phyloP scores from a whole-genome alignment of 2,329 filamentous ascomycete species.

The Dactylonectria estremocensis region DNA sequence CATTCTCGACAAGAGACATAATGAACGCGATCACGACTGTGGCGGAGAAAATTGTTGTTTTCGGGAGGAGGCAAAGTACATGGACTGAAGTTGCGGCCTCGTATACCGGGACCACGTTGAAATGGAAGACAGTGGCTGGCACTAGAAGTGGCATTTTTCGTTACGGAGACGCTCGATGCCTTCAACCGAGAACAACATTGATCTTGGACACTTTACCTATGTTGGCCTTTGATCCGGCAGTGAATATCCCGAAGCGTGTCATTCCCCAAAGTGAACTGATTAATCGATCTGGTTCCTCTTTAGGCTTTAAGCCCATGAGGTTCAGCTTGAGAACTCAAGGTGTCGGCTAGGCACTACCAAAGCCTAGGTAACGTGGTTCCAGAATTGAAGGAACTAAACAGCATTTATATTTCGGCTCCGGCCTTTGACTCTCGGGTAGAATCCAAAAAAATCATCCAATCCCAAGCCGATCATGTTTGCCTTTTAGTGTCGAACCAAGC shows the following conservation, averaged over 20 bases:
- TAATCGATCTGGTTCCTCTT: slow-evolving; percentile 7
- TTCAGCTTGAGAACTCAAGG: background rate
- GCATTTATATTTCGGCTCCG: background rate
- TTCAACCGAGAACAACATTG: slow-evolving; percentile 30
- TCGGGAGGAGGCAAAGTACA: slow-evolving; percentile 41
- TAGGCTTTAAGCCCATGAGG: background rate
- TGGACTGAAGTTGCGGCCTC: slow-evolving; percentile 48
- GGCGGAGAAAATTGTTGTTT: slow-evolving; percentile 36
- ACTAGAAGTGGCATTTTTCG: slow-evolving; percentile 45
- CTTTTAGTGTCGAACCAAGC: background rate
- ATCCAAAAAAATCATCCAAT: background rate
- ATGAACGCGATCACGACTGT: slow-evolving; percentile 49
- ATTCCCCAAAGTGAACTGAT: background rate
- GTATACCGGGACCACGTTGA: slow-evolving; percentile 37
- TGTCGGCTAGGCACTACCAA: background rate
- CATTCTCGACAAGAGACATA: slow-evolving; percentile 36
- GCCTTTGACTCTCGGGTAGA: background rate
- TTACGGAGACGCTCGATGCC: slow-evolving; percentile 23
- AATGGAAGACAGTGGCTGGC: slow-evolving; percentile 37
- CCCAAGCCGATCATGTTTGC: background rate
- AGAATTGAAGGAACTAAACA: background rate
- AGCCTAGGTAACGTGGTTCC: background rate
- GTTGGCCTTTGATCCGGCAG: slow-evolving; percentile 5
- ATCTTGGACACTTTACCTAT: slow-evolving; percentile 34
- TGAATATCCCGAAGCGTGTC: slow-evolving; percentile 6